Evolutionary conservation across 1,139 yeast genomes (phyloP).

Genomic region (Fermentozyma sake): DNA sequence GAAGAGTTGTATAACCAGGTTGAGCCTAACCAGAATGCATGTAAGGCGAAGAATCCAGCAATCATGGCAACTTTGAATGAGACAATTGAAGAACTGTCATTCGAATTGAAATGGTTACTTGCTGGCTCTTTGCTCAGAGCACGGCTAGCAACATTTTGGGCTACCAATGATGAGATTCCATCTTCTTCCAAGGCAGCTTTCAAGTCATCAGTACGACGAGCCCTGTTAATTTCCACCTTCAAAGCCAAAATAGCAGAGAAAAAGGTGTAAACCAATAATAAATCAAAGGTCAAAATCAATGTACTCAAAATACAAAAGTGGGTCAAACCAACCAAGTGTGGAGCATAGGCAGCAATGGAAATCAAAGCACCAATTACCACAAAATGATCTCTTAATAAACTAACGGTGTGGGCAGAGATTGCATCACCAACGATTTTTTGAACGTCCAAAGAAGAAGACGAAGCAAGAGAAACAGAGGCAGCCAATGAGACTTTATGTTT

Average conservation of each 20-base stretch:
- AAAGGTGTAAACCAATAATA: constrained; percentile 74
- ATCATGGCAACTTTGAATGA: constrained; percentile 65
- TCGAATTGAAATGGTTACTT: constrained; percentile 17
- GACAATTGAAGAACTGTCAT: constrained; percentile 42
- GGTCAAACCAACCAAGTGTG: constrained; percentile 67
- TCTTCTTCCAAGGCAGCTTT: constrained; percentile 89
- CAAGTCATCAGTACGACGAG: constrained; percentile 78
- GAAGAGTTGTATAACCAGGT: constrained; percentile 59
- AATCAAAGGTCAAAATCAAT: constrained; percentile 68
- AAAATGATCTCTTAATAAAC: constrained; percentile 74
- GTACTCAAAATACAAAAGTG: constrained; percentile 82
- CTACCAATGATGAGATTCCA: constrained; percentile 76
- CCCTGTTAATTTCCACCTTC: constrained; percentile 85
- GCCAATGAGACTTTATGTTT: constrained; percentile 82
- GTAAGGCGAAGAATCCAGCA: constrained; percentile 65
- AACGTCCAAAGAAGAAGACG: constrained; percentile 34
- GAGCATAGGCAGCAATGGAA: constrained; percentile 65
- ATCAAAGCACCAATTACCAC: constrained; percentile 72
- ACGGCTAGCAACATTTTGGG: constrained; percentile 50
- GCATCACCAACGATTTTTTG: constrained; percentile 51
- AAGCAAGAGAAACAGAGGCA: constrained; percentile 49
- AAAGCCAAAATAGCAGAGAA: constrained; percentile 81
- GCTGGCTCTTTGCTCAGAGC: constrained; percentile 49
- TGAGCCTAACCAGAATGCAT: constrained; percentile 70
- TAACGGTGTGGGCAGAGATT: constrained; percentile 62